These are phyloP conservation scores for Mentha longifolia DNA, from an alignment of 257 asterid species.

Conservation along the genomic window DNA sequence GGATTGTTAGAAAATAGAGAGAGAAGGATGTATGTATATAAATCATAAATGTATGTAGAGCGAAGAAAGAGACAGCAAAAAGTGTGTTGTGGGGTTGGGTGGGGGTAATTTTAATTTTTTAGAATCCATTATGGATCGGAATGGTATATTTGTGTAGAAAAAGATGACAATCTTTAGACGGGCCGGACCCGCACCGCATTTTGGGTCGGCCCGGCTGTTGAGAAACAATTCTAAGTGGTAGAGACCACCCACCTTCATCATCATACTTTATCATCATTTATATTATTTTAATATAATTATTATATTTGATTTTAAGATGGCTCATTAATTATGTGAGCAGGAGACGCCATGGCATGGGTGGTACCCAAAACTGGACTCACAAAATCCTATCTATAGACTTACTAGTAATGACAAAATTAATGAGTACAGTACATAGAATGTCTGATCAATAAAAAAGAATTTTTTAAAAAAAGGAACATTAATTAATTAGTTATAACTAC, in stretches of 20 bases:
- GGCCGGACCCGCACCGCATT: slow-evolving; percentile 11
- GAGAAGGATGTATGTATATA: too few species aligned
- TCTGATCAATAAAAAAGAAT: too few species aligned
- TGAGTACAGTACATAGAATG: too few species aligned
- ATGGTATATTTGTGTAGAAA: slow-evolving; percentile 14
- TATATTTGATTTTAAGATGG: too few species aligned
- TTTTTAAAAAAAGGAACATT: too few species aligned
- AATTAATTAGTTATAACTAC: too few species aligned
- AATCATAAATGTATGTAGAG: background rate
- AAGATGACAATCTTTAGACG: slow-evolving; percentile 31
- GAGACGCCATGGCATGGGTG: too few species aligned
- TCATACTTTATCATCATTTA: background rate
- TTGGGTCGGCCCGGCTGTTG: slow-evolving; percentile 40
- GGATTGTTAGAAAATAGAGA: background rate
- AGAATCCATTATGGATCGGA: background rate
- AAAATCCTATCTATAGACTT: too few species aligned
- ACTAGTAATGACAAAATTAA: too few species aligned
- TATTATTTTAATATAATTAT: too few species aligned
- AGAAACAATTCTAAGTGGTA: slow-evolving; percentile 39
- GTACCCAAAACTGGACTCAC: too few species aligned
- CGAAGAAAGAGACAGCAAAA: slow-evolving; percentile 22
- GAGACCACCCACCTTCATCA: slow-evolving; percentile 28
- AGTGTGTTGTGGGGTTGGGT: background rate
- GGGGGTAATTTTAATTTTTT: background rate
- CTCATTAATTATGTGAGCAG: too few species aligned